Evolutionary conservation across 768 basidiomycete genomes (phyloP).

Genomic region (Clitopilus passeckerianus): DNA sequence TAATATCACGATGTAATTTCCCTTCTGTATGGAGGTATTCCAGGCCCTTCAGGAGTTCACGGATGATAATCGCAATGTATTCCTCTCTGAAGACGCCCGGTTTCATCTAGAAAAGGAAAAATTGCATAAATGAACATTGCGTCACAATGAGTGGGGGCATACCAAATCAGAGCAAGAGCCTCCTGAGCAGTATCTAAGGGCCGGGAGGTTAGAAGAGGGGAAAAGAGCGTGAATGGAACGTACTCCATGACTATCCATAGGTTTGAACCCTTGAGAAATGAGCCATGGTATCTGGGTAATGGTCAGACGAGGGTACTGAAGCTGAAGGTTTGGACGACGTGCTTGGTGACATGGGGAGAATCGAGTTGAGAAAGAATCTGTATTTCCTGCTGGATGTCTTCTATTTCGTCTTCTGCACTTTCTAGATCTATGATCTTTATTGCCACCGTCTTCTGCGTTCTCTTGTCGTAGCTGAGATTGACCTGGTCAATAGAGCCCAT

Average conservation of each 20-base stretch:
- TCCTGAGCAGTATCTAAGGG: conserved; percentile 85
- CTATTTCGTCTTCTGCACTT: conserved; percentile 98
- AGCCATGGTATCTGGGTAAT: conserved; percentile 80
- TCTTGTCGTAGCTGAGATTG: conserved; percentile 77
- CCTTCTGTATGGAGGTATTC: conserved; percentile 96
- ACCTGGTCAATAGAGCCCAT: not conserved
- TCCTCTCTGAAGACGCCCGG: conserved; percentile 97
- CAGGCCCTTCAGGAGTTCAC: conserved; percentile 86
- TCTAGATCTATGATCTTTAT: conserved; percentile 99
- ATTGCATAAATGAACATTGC: conserved; percentile 9
- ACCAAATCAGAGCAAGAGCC: conserved; percentile 98
- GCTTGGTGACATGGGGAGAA: conserved; percentile 96
- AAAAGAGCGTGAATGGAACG: conserved; percentile 17
- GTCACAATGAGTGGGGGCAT: conserved; percentile 18
- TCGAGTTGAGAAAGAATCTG: conserved; percentile 96
- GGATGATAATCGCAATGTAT: conserved; percentile 95
- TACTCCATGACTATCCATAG: conserved; percentile 99
- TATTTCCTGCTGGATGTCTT: conserved; percentile 99
- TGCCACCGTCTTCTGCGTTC: conserved; percentile 94
- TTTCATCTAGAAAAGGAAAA: conserved; percentile 70
- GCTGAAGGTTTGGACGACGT: conserved; percentile 22
- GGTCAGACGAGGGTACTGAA: not conserved
- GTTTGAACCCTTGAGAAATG: conserved; percentile 90
- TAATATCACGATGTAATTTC: conserved; percentile 98
- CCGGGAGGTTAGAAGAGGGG: conserved; percentile 2